These are phyloP conservation scores for Vickermania ingenoplastis DNA, from an alignment of 208 protist species.

Conservation along the genomic window DNA sequence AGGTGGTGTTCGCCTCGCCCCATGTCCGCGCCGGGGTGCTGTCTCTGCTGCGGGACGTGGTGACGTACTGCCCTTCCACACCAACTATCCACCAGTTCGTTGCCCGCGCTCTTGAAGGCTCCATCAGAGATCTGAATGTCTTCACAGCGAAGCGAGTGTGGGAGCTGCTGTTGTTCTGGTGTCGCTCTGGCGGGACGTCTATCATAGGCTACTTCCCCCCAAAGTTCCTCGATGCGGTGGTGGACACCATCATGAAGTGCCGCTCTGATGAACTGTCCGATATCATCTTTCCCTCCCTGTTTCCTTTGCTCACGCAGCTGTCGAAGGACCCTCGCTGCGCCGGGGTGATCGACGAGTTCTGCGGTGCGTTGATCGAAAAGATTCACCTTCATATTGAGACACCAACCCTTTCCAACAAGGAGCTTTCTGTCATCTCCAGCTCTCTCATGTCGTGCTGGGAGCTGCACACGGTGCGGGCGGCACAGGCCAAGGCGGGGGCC, in stretches of 20 bases:
- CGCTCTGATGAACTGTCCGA: conserved; percentile 37
- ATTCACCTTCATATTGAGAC: conserved; percentile 31
- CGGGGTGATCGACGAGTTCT: conserved; percentile 67
- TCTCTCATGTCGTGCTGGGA: conserved; percentile 73
- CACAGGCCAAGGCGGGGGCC: conserved; percentile 20
- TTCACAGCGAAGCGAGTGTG: conserved; percentile 50
- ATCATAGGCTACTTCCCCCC: conserved; percentile 43
- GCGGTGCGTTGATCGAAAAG: conserved; percentile 66
- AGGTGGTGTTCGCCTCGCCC: conserved; percentile 16
- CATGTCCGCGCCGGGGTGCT: conserved; percentile 64
- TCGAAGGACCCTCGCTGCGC: conserved; percentile 56
- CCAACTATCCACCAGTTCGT: conserved; percentile 43
- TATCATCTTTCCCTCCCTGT: conserved; percentile 69
- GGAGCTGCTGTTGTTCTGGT: conserved; percentile 81
- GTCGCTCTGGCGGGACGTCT: conserved; percentile 24
- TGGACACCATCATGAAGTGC: conserved; percentile 71
- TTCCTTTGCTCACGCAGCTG: conserved; percentile 68
- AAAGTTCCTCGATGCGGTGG: conserved; percentile 59
- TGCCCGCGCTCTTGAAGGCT: conserved; percentile 32
- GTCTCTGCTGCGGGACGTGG: conserved; percentile 63
- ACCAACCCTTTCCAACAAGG: conserved; percentile 44
- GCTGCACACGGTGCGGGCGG: conserved; percentile 68
- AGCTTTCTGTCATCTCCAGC: conserved; percentile 47
- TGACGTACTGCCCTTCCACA: conserved; percentile 44
- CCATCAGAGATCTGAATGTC: conserved; percentile 35